Base-by-base conservation (phyloP, 176 grass and related monocot genomes). In the Zoysia japonica region DNA sequence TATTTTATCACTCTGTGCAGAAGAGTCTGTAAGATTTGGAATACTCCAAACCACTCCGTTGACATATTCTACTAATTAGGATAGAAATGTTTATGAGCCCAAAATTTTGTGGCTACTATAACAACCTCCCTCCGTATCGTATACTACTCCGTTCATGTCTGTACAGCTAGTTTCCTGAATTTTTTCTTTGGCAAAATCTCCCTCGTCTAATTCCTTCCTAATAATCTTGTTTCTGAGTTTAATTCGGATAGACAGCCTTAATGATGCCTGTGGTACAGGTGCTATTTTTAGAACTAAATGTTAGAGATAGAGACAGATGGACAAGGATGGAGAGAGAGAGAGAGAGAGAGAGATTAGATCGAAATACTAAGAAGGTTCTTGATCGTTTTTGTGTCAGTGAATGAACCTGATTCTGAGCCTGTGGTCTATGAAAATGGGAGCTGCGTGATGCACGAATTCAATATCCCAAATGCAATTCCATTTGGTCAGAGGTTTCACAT, bases 401-500 rank as follows among this genome's bases (percentile, higher is more conserved):
- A 76, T 75, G 56, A 59, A 9, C 68, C 47, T 12, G 52, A 74
- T 46, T 78, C 80, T 3, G 42, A 50, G 6, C 17, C 74, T 19
- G 17, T 15, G 60, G 68, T 65, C 35, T 63, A 66, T 65, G 65
- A 56, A 52, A 36, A 52, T 40, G 50, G 71, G n/a, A 72, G 36
- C 20, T 15, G 67, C 60, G 60, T 59, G 42, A 60, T 10, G 37
- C 68, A 74, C 51, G 61, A 68, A 80, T 76, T 88, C 28, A 70
- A 88, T 84, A 77, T 49, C 36, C 61, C 46, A 62, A 62, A 80
- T 71, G 84, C 13, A 81, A 88, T 85, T 85, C 87, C 77, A 50
- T 89, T 45, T 89, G 66, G 72, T 85, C 87, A 89, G 87, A 81
- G 77, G 5, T 67, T 89, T 85, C 87, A 77, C 87, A 85, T 81